A percentile compares a stretch with the other conserved stretches of the same genome.
phyloP scores from a whole-genome alignment of 345 rosid species.

The Populus euphratica region DNA sequence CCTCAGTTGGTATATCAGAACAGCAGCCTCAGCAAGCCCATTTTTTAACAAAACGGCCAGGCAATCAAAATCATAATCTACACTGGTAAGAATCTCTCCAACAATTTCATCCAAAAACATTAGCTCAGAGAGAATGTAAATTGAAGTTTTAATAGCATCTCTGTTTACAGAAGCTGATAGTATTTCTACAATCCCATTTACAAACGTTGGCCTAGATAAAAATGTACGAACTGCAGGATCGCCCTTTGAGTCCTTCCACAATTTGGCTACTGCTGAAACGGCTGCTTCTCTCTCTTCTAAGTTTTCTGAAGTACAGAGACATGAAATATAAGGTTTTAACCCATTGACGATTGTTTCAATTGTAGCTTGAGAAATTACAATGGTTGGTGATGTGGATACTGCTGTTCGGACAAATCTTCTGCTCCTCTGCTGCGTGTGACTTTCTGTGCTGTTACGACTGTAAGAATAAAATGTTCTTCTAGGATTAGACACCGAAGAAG shows the following conservation, averaged over 20 bases:
- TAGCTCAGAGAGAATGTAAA: slow-evolving; percentile 53
- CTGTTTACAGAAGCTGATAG: slow-evolving; percentile 53
- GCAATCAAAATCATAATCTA: slow-evolving; percentile 59
- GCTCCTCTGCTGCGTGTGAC: slow-evolving; percentile 26
- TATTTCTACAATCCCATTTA: slow-evolving; percentile 57
- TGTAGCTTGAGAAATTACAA: slow-evolving; percentile 59
- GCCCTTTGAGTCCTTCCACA: slow-evolving; percentile 56
- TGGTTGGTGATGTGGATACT: slow-evolving; percentile 49
- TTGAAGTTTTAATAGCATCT: slow-evolving; percentile 44
- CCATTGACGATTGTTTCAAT: slow-evolving; percentile 46
- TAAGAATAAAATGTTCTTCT: slow-evolving; percentile 19
- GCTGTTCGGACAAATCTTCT: slow-evolving; percentile 31
- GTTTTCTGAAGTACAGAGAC: slow-evolving; percentile 58
- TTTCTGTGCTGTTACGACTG: slow-evolving; percentile 15
- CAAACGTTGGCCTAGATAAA: slow-evolving; percentile 42
- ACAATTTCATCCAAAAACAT: slow-evolving; percentile 39
- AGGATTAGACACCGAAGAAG: slow-evolving; percentile 18
- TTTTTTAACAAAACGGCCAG: slow-evolving; percentile 55
- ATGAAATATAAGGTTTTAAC: slow-evolving; percentile 44
- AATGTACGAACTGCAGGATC: slow-evolving; percentile 50
- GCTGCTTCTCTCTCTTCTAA: slow-evolving; percentile 61
- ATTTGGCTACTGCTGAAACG: slow-evolving; percentile 42
- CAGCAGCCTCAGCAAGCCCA: slow-evolving; percentile 57
- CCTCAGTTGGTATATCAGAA: slow-evolving; percentile 50
- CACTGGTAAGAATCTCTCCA: slow-evolving; percentile 50